Percentiles rank a stretch among this genome's conserved stretches.
Conservation (phyloP, 2,329 filamentous ascomycete species). For the Cordyceps fumosorosea region DNA sequence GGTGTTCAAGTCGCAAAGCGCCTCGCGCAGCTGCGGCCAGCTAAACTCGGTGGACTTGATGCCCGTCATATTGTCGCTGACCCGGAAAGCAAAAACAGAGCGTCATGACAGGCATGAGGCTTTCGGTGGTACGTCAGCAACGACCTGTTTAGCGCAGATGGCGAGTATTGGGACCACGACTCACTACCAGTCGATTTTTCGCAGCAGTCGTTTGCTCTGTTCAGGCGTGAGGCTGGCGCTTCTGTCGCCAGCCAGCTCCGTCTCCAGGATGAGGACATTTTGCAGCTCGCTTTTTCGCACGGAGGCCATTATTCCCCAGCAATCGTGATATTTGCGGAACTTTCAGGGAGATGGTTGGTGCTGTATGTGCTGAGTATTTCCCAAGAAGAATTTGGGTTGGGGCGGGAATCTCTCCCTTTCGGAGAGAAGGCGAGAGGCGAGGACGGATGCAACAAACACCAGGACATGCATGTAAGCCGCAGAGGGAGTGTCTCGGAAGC, state of each 20-base stretch:
- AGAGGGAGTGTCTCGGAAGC: too few relatives aligned
- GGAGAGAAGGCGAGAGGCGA: too few relatives aligned
- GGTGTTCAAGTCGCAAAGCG: not conserved
- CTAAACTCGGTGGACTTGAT: constrained; percentile 20
- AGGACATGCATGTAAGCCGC: too few relatives aligned
- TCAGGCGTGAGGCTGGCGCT: not conserved
- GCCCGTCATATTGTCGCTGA: constrained; percentile 48
- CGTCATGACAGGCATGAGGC: not conserved
- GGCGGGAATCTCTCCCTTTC: too few relatives aligned
- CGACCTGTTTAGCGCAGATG: not conserved
- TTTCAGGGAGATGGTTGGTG: too few relatives aligned
- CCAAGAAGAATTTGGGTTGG: too few relatives aligned
- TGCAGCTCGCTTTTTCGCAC: not conserved
- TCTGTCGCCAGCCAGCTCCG: not conserved
- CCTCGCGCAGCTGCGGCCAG: not conserved
- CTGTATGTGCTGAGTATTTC: too few relatives aligned
- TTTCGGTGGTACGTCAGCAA: not conserved
- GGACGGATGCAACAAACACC: too few relatives aligned
- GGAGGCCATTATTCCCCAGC: not conserved
- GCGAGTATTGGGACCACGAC: not conserved
- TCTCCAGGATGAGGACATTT: not conserved
- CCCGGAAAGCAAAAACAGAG: constrained; percentile 29
- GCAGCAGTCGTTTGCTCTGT: not conserved
- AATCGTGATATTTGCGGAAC: not conserved
- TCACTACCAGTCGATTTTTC: not conserved